Evolutionary conservation across 805 yeast species (phyloP).

Genomic region (Saccharomycopsis synnaedendra): DNA sequence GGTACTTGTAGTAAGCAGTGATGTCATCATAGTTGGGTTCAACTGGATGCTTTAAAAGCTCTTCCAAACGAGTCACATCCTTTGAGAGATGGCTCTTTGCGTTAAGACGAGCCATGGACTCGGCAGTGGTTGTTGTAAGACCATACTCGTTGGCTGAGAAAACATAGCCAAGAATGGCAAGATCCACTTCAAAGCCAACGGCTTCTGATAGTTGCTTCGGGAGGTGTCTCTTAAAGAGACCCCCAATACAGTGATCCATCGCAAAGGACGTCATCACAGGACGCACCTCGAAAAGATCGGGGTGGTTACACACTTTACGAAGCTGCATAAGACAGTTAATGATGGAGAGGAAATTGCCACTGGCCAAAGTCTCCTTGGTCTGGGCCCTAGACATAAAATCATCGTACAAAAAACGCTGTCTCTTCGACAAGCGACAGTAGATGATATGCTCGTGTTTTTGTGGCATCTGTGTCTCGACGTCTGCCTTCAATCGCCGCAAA

Average conservation of each 20-base stretch:
- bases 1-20: constrained; percentile 47
- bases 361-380: constrained; percentile 84
- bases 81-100: constrained; percentile 35
- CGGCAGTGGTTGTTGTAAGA: constrained; percentile 34
- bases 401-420: constrained; percentile 87
- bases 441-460: constrained; percentile 93
- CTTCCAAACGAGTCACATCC: constrained; percentile 33
- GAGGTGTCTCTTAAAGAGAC: constrained; percentile 24
- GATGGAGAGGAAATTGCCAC: constrained; percentile 90
- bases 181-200: constrained; percentile 31
- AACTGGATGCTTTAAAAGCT: constrained; percentile 23
- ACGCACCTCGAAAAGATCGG: constrained; percentile 90
- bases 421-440: constrained; percentile 81
- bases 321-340: constrained; percentile 96
- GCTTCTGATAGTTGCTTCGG: constrained; percentile 29
- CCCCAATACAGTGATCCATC: constrained; percentile 49
- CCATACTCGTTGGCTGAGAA: constrained; percentile 35
- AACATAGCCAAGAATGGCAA: constrained; percentile 49
- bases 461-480: constrained; percentile 98
- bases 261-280: constrained; percentile 90
- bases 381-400: constrained; percentile 97
- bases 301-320: constrained; percentile 83
- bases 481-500: constrained; percentile 83
- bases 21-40: constrained; percentile 29
- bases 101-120: constrained; percentile 32